Evolutionary conservation across 169 alveolate genomes (phyloP), one percentile per base, ranked within the genome.

Genomic region (Plasmodium yoelii): DNA sequence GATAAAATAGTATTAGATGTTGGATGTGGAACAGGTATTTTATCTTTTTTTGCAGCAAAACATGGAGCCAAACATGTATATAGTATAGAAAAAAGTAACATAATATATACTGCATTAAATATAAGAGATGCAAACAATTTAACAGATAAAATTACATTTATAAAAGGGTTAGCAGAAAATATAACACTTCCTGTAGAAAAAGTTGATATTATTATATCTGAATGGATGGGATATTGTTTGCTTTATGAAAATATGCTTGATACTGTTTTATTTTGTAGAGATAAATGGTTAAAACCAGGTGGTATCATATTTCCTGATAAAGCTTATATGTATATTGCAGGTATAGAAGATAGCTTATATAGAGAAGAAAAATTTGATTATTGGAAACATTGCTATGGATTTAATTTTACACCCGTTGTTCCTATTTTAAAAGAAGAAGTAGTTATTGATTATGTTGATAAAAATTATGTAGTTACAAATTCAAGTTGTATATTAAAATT

Each of bases 201-300:
- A 68, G 99, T 99, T 4, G 99, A 99, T 89, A 98, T 98, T 63
- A 99, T 99, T 61, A 95, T 99, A 51, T 95, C 99, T 26, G 99
- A 99, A 91, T 98, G 99, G 99, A 98, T 99, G 99, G 99, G 99
- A 0, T 98, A 98, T 88, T 97, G 98, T 90, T 94, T 98, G n/a
- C 95, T 98, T 12, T 98, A 97, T 90, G 99, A 98, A 93, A 94
- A 97, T 71, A 99, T 98, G 99, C 94, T 98, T 12, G 99, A 98
- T 84, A 96, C 99, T 44, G 99, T 98, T 19, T 72, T 98, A 55
- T 97, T 82, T 93, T 98, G 99, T 63, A 96, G 99, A 86, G 99
- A 99, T 93, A 98, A 97, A 93, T 99, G 99, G 98, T 95, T 99
- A 24, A 92, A 90, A 26, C 90, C 95, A 26, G 99, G 96, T 49